phyloP scores from a whole-genome alignment of 495 filamentous ascomycete species.

The Aspergillus diversus region DNA sequence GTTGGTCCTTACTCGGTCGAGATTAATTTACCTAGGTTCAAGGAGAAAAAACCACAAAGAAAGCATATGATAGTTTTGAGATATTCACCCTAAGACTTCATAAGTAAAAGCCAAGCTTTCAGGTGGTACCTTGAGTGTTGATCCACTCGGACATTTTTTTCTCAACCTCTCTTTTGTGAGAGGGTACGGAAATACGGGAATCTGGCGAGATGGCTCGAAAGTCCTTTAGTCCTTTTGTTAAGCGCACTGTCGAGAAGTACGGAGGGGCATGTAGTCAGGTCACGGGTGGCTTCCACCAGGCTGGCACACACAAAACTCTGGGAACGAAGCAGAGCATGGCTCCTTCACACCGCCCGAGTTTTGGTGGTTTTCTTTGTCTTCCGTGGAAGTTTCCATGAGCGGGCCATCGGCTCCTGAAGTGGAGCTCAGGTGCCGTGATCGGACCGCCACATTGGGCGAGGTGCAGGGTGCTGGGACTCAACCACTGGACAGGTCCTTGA shows the following conservation, averaged over 20 bases:
- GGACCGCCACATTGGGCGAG: slow-evolving; percentile 34
- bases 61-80: neutral
- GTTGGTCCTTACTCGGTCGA: neutral
- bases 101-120: slow-evolving; percentile 30
- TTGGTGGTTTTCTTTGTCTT: slow-evolving; percentile 6
- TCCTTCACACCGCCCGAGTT: slow-evolving; percentile 19
- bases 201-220: neutral
- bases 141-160: slow-evolving; percentile 25
- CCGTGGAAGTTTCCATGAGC: slow-evolving; percentile 35
- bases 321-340: neutral
- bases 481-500: slow-evolving; percentile 17
- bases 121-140: slow-evolving; percentile 16
- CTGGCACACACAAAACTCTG: no score
- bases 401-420: slow-evolving; percentile 30
- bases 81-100: slow-evolving; percentile 2
- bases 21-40: neutral
- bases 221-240: slow-evolving; percentile 8
- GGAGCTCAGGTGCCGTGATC: slow-evolving; percentile 29
- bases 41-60: no score
- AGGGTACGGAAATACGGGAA: slow-evolving; percentile 13
- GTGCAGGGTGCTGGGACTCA: slow-evolving; percentile 22
- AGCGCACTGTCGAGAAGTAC: slow-evolving; percentile 14
- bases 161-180: slow-evolving; percentile 11
- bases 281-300: no score
- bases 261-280: neutral